A percentile compares a stretch with the other conserved stretches of the same genome.
Conservation (phyloP, 345 rosid genomes). For the Aquilaria yunnanensis region DNA sequence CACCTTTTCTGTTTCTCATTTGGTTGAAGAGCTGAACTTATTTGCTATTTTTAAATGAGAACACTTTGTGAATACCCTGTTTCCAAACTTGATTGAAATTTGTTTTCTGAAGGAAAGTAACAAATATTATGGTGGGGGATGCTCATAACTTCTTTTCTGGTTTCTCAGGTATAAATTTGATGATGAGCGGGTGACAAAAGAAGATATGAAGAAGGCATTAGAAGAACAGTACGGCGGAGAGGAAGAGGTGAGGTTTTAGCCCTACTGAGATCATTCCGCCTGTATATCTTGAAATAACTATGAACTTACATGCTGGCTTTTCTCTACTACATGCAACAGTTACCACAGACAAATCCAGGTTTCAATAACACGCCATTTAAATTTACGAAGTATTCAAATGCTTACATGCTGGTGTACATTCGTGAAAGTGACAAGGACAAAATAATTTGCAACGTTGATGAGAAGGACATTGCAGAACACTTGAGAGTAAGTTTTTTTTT, state of each 20-base stretch:
- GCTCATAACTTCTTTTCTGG: background rate
- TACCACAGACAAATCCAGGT: slow-evolving; percentile 91
- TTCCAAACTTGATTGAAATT: no score
- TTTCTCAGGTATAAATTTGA: slow-evolving; percentile 84
- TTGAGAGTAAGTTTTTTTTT: slow-evolving; percentile 53
- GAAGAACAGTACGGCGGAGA: slow-evolving; percentile 99
- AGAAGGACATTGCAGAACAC: slow-evolving; percentile 97
- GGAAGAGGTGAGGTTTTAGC: slow-evolving; percentile 70
- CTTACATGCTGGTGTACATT: slow-evolving; percentile 97
- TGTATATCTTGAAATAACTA: slow-evolving; percentile 4
- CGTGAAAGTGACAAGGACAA: slow-evolving; percentile 95
- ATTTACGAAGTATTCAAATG: slow-evolving; percentile 96
- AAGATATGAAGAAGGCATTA: slow-evolving; percentile 79
- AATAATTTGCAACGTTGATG: slow-evolving; percentile 93
- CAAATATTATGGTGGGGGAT: background rate
- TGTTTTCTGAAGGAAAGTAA: no score
- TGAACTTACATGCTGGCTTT: slow-evolving; percentile 14
- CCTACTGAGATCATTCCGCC: background rate
- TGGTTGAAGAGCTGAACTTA: background rate
- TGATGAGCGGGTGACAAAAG: slow-evolving; percentile 98
- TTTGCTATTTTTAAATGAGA: background rate
- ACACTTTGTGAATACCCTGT: background rate
- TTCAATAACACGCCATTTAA: slow-evolving; percentile 88
- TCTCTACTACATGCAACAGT: slow-evolving; percentile 34
- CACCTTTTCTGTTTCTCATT: no score